Percentiles rank a stretch among this genome's conserved stretches.
Conservation (phyloP, 2,329 filamentous ascomycete genomes). For the Venturia oleaginea region DNA sequence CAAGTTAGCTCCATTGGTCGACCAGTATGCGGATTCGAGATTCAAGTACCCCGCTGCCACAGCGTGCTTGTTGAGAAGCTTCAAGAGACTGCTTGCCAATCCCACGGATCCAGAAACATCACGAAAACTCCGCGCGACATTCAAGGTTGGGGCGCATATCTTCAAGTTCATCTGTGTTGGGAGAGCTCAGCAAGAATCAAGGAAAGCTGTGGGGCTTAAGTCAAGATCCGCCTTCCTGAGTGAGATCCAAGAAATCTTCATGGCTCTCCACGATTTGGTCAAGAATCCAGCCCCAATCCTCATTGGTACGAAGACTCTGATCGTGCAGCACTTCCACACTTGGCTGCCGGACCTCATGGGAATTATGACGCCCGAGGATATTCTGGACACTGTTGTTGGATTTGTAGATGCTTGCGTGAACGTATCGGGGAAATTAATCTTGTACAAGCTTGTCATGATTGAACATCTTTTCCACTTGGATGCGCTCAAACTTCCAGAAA, state of each 20-base stretch:
- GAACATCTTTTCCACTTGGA: constrained; percentile 80
- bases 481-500: constrained; percentile 70
- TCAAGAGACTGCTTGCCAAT: constrained; percentile 71
- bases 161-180: constrained; percentile 92
- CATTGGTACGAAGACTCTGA: constrained; percentile 87
- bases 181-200: constrained; percentile 57
- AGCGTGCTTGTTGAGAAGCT: constrained; percentile 77
- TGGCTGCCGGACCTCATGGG: constrained; percentile 89
- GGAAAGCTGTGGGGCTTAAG: constrained; percentile 62
- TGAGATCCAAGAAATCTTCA: constrained; percentile 80
- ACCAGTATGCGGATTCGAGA: constrained; percentile 77
- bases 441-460: constrained; percentile 88
- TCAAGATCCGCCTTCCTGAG: constrained; percentile 70
- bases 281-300: constrained; percentile 73
- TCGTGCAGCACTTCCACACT: constrained; percentile 92
- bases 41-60: constrained; percentile 94
- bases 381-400: constrained; percentile 81
- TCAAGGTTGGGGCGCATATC: constrained; percentile 90
- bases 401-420: constrained; percentile 85
- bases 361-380: constrained; percentile 71
- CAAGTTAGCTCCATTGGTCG: constrained; percentile 81
- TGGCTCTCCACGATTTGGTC: constrained; percentile 83
- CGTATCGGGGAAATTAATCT: constrained; percentile 80
- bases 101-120: constrained; percentile 76
- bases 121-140: constrained; percentile 75